Base-by-base conservation (phyloP, 768 basidiomycete genomes). In the Kwoniella dendrophila region DNA sequence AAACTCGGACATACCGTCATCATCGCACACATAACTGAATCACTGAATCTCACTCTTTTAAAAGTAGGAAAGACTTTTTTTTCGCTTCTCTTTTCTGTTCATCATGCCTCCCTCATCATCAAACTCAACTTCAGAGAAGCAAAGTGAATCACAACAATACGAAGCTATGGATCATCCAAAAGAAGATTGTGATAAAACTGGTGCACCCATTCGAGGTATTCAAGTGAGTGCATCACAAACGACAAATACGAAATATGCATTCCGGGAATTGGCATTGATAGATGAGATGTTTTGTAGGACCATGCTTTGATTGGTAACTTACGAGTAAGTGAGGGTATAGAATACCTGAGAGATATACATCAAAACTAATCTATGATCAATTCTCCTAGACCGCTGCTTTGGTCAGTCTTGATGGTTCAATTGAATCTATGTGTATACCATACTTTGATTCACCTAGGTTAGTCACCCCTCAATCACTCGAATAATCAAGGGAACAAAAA, bases 391-490 rank as follows among this genome's bases (percentile, higher is more conserved):
- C 78, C 1, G 79, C 79, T 8, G 79, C 79, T 1, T 38, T 78
- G 29, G 64, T 80, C 50, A 71, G 68, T 11, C 43, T 95, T 66
- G 76, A 78, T 48, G 80, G 78, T 8, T 74, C 73, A n/a, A 78
- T 80, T 69, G 93, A 95, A 78, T 90, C 88, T 64, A 93, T 92
- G 78, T 96, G 93, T 71, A 84, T 94, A 27, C 92, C 92, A 1
- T 83, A 93, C 81, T 95, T 96, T 75, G 93, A 96, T 78, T 93
- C 91, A 1, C 93, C 93, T 3, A 92, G 90, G 73, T 74, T 26
- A 16, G 70, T 56, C 30, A 22, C 30, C 3, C 34, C 34, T 34
- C 29, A 5, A 30, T 18, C 12, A 29, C 14, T 27, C 29, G 14
- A n/a, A 14, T 14, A 30, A 6, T 4, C 8, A 4, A n/a, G 18